Conservation (phyloP, 2,329 filamentous ascomycete species). For the Beauveria sp. region DNA sequence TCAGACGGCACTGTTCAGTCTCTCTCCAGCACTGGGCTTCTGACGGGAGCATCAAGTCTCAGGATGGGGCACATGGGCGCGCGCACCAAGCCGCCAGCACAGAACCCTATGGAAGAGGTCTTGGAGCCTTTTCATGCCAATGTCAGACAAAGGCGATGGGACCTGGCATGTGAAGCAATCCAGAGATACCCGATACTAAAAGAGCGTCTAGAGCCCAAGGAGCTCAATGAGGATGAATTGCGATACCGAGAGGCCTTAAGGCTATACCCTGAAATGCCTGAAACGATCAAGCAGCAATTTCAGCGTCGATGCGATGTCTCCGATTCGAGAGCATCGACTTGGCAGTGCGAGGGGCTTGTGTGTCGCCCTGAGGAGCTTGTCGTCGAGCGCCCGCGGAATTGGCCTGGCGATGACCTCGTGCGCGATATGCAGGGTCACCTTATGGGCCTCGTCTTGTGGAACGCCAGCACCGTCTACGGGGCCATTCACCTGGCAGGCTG, state of each 20-base stretch:
- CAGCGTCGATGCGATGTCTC: background rate
- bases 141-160: background rate
- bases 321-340: background rate
- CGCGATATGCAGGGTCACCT: background rate
- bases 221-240: background rate
- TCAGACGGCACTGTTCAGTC: background rate
- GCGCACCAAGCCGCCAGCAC: background rate
- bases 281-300: background rate
- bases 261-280: conserved; percentile 2
- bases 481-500: background rate
- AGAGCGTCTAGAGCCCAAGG: background rate
- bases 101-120: background rate
- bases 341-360: background rate
- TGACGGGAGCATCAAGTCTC: too few species aligned
- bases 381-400: conserved; percentile 8
- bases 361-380: conserved; percentile 12
- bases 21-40: background rate
- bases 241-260: background rate
- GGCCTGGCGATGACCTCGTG: conserved; percentile 6
- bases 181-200: background rate
- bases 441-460: background rate
- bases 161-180: background rate
- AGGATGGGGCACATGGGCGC: too few species aligned
- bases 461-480: background rate
- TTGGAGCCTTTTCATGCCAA: background rate